phyloP scores from a whole-genome alignment of 176 grass and related monocot species.

The Cenchrus purpureus region DNA sequence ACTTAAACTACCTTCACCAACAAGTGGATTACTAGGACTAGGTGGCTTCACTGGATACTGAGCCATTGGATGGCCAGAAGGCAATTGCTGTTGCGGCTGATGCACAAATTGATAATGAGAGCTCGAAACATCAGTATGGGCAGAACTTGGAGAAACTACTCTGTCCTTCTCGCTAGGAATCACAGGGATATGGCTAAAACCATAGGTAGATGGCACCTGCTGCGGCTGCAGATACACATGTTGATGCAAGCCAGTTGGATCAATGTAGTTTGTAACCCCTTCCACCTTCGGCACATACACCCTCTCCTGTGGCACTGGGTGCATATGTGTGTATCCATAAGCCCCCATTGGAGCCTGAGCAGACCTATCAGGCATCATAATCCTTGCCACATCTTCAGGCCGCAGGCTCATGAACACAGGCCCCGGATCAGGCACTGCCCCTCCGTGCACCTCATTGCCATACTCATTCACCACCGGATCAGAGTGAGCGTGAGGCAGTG shows the following conservation, averaged over 20 bases:
- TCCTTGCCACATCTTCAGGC: constrained; percentile 72
- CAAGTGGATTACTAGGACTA: constrained; percentile 42
- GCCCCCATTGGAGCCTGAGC: constrained; percentile 47
- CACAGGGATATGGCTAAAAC: constrained; percentile 50
- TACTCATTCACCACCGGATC: constrained; percentile 67
- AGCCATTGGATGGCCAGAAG: constrained; percentile 38
- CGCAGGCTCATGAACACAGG: constrained; percentile 70
- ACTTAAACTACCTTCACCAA: constrained; percentile 56
- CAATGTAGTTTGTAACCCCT: constrained; percentile 47
- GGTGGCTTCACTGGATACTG: constrained; percentile 50
- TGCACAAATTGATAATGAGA: constrained; percentile 38
- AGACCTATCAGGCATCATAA: constrained; percentile 53
- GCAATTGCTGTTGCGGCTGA: constrained; percentile 40
- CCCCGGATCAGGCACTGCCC: constrained; percentile 39
- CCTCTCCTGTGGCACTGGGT: constrained; percentile 48
- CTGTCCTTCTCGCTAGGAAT: constrained; percentile 51
- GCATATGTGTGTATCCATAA: constrained; percentile 69
- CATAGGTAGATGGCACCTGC: constrained; percentile 50
- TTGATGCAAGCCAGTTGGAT: constrained; percentile 52
- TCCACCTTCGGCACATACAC: constrained; percentile 44
- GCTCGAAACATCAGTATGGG: constrained; percentile 27
- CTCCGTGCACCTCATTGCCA: constrained; percentile 48
- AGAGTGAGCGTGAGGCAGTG: constrained; percentile 77
- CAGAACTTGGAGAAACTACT: constrained; percentile 53
- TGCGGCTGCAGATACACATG: constrained; percentile 55